These are phyloP conservation scores for Forsythia viridissima DNA, from an alignment of 257 asterid genomes.

Conservation along the genomic window DNA sequence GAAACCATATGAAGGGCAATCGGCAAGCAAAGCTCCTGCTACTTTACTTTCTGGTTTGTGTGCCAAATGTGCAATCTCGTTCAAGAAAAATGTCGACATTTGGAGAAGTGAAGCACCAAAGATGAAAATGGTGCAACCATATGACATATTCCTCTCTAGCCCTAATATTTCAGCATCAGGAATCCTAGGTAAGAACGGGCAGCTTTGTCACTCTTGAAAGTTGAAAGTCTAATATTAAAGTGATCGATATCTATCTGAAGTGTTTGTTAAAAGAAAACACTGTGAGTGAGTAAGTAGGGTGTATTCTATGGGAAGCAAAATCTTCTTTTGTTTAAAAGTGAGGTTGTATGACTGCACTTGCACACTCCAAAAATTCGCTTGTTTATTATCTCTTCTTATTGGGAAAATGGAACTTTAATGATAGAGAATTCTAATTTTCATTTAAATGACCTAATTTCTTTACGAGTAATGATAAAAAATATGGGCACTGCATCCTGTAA, in stretches of 20 bases:
- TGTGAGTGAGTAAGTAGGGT: background rate
- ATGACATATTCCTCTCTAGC: slow-evolving; percentile 65
- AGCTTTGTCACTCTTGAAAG: background rate
- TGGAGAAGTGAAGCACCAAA: slow-evolving; percentile 82
- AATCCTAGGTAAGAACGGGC: slow-evolving; percentile 52
- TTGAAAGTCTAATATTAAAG: background rate
- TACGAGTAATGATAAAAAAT: background rate
- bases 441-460: slow-evolving; percentile 7
- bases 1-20: slow-evolving; percentile 38
- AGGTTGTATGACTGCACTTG: slow-evolving; percentile 3
- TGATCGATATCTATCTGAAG: background rate
- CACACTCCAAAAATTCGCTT: no score
- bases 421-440: background rate
- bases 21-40: slow-evolving; percentile 34
- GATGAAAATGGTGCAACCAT: slow-evolving; percentile 74
- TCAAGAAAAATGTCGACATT: slow-evolving; percentile 55
- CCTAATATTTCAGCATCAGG: slow-evolving; percentile 80
- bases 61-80: slow-evolving; percentile 66
- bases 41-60: slow-evolving; percentile 61
- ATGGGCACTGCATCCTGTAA: background rate
- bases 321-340: background rate
- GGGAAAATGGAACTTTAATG: background rate
- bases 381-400: no score
- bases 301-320: slow-evolving; percentile 8
- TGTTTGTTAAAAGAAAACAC: slow-evolving; percentile 5